phyloP scores from a whole-genome alignment of 768 basidiomycete species.

The Tremella yokohamensis region DNA sequence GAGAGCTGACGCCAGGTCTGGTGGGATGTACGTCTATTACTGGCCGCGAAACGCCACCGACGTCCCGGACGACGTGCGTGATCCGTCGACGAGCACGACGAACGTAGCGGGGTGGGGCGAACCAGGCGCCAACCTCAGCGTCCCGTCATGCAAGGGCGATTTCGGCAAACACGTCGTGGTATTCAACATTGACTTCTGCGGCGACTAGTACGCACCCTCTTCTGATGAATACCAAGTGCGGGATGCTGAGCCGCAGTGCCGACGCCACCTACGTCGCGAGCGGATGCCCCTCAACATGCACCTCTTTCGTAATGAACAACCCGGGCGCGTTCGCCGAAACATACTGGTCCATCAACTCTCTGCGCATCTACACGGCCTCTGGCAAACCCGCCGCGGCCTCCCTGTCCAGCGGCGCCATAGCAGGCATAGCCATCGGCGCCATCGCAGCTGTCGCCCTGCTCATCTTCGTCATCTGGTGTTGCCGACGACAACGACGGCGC shows the following conservation, averaged over 20 bases:
- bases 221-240: background rate
- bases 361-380: slow-evolving; percentile 57
- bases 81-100: slow-evolving; percentile 26
- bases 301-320: slow-evolving; percentile 63
- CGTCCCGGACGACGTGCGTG: slow-evolving; percentile 54
- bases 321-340: slow-evolving; percentile 62
- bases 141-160: slow-evolving; percentile 37
- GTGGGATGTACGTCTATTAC: slow-evolving; percentile 63
- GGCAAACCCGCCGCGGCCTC: slow-evolving; percentile 25
- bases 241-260: slow-evolving; percentile 21
- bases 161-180: slow-evolving; percentile 58
- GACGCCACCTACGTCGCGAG: slow-evolving; percentile 30
- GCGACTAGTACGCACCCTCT: slow-evolving; percentile 36
- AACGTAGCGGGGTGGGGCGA: slow-evolving; percentile 42
- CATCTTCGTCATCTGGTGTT: slow-evolving; percentile 14
- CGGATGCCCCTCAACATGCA: slow-evolving; percentile 39
- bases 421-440: slow-evolving; percentile 38
- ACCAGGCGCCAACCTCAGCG: slow-evolving; percentile 45
- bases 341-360: slow-evolving; percentile 66
- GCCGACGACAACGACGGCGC: slow-evolving; percentile 19
- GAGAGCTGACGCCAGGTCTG: slow-evolving; percentile 29
- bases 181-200: slow-evolving; percentile 48
- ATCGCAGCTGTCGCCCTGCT: slow-evolving; percentile 20
- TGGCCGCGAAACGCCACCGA: slow-evolving; percentile 56
- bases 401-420: slow-evolving; percentile 33